Evolutionary conservation across 129 eudicot species (phyloP).

Genomic region (Sambucus nigra): DNA sequence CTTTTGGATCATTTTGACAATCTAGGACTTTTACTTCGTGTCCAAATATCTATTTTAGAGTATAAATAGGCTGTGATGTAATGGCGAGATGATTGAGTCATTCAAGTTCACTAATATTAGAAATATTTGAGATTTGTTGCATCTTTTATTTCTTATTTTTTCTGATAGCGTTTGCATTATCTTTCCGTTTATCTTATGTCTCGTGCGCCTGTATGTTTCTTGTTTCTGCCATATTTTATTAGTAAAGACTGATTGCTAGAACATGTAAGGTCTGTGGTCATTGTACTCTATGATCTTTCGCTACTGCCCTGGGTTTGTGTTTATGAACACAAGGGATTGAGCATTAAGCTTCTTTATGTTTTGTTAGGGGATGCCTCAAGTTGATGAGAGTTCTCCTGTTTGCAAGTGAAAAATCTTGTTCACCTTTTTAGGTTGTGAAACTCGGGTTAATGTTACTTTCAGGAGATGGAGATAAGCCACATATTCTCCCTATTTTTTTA

Average conservation of each 20-base stretch:
- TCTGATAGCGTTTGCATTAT: too few relatives aligned
- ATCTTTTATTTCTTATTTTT: too few relatives aligned
- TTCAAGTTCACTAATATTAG: too few relatives aligned
- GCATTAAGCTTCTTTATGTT: not conserved
- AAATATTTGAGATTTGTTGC: not conserved
- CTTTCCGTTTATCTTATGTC: too few relatives aligned
- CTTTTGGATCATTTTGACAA: too few relatives aligned
- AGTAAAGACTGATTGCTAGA: not conserved
- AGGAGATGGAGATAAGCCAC: not conserved
- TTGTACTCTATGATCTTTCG: not conserved
- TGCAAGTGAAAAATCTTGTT: not conserved
- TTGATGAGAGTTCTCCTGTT: not conserved
- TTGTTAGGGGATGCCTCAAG: slow-evolving; percentile 1
- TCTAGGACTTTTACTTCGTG: too few relatives aligned
- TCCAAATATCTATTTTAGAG: too few relatives aligned
- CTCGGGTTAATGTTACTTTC: not conserved
- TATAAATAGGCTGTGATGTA: too few relatives aligned
- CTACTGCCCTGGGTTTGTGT: not conserved
- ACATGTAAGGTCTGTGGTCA: not conserved
- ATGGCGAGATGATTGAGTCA: too few relatives aligned
- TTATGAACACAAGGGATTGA: not conserved
- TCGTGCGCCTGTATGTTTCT: not conserved
- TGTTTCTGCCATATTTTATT: not conserved
- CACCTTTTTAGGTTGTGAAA: not conserved
- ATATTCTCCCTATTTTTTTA: too few relatives aligned